phyloP scores from a whole-genome alignment of 2,329 filamentous ascomycete species.

The Paraphoma sp. region DNA sequence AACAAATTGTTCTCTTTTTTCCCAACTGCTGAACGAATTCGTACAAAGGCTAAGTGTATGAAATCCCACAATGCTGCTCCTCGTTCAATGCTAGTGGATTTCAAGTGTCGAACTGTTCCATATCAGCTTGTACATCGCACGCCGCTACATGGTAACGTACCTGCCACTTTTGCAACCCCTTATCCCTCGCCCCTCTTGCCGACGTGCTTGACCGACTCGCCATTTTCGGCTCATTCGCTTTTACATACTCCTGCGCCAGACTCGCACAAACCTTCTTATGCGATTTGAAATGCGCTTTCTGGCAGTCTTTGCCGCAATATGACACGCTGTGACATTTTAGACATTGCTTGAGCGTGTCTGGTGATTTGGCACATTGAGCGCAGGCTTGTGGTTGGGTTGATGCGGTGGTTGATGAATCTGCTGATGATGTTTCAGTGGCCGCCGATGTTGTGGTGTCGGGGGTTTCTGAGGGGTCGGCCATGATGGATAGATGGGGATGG shows the following conservation, averaged over 20 bases:
- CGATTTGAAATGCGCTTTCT: conserved; percentile 47
- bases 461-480: not conserved
- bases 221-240: conserved; percentile 49
- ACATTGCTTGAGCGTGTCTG: conserved; percentile 43
- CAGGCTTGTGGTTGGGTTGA: conserved; percentile 17
- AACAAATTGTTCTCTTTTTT: no score
- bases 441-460: not conserved
- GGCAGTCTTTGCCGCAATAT: conserved; percentile 51
- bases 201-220: conserved; percentile 37
- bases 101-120: conserved; percentile 1
- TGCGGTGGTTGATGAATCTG: conserved; percentile 1
- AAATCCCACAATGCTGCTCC: no score
- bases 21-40: no score
- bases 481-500: not conserved
- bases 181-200: conserved; percentile 39
- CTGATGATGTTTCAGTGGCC: conserved; percentile 15
- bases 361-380: conserved; percentile 30
- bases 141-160: conserved; percentile 15
- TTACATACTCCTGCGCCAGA: conserved; percentile 48
- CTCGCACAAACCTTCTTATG: conserved; percentile 51
- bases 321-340: conserved; percentile 47
- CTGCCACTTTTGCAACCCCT: conserved; percentile 51
- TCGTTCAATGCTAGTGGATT: not conserved
- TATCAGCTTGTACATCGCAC: not conserved
- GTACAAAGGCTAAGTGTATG: no score